A percentile compares a stretch with the other conserved stretches of the same genome.
These are phyloP conservation scores for Platanthera guangdongensis DNA, from an alignment of 106 monocot genomes.

Conservation along the genomic window DNA sequence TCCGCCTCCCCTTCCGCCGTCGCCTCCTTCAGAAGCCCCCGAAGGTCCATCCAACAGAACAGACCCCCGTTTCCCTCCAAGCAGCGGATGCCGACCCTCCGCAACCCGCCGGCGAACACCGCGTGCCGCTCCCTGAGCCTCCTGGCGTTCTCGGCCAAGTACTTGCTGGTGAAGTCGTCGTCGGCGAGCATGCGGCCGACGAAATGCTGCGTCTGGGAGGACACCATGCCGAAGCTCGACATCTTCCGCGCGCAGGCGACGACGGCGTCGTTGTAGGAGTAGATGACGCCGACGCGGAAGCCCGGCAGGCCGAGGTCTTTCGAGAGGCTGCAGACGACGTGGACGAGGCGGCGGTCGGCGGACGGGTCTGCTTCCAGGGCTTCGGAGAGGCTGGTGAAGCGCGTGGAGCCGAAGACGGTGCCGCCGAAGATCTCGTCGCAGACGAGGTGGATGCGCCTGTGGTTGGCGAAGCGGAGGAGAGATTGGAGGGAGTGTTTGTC, in stretches of 20 bases:
- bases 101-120: constrained; percentile 25
- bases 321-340: constrained; percentile 63
- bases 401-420: constrained; percentile 13
- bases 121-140: constrained; percentile 24
- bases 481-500: constrained; percentile 10
- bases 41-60: constrained; percentile 69
- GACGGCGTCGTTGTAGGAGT: constrained; percentile 68
- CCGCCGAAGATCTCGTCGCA: constrained; percentile 55
- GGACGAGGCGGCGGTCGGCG: constrained; percentile 30
- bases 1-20: constrained; percentile 36
- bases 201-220: constrained; percentile 59
- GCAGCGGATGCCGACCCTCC: constrained; percentile 30
- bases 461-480: constrained; percentile 24
- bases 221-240: constrained; percentile 77
- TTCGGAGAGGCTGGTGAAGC: constrained; percentile 39
- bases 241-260: constrained; percentile 39
- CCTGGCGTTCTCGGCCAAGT: constrained; percentile 24
- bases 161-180: constrained; percentile 32
- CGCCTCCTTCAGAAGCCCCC: constrained; percentile 25
- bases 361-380: constrained; percentile 15
- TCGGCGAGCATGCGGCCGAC: constrained; percentile 43
- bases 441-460: constrained; percentile 49
- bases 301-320: constrained; percentile 73
- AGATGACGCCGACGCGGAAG: constrained; percentile 58
- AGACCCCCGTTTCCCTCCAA: constrained; percentile 48